Percentiles rank a stretch among this genome's conserved stretches.
Evolutionary conservation across 164 flowering plant species (phyloP).

Genomic region (Stephania japonica): DNA sequence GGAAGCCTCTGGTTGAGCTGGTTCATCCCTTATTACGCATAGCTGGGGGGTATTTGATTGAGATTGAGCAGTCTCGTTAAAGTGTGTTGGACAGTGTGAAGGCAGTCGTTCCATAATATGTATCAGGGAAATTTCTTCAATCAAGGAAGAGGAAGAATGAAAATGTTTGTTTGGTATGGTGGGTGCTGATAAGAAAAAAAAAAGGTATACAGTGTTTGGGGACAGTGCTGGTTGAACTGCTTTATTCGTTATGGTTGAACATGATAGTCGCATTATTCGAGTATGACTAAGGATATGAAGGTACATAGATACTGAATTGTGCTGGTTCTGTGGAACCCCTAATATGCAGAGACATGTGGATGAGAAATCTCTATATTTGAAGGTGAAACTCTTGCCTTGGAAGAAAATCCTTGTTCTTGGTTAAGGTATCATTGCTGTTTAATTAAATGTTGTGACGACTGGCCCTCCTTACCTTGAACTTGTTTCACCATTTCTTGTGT

Average conservation of each 20-base stretch:
- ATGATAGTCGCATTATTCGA: neutral
- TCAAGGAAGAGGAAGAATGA: neutral
- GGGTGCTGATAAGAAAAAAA: neutral
- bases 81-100: neutral
- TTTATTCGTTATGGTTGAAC: neutral
- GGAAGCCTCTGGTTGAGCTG: constrained; percentile 22
- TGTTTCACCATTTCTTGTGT: neutral
- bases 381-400: constrained; percentile 1
- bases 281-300: neutral
- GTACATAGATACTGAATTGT: neutral
- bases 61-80: neutral
- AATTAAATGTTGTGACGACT: neutral
- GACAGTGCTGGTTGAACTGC: constrained; percentile 21
- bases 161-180: neutral
- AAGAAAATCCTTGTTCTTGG: neutral
- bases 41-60: neutral
- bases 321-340: neutral
- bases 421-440: constrained; percentile 3
- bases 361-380: neutral
- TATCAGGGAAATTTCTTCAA: neutral
- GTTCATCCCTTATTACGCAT: neutral
- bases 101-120: neutral
- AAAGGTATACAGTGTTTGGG: constrained; percentile 8
- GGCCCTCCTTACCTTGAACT: neutral
- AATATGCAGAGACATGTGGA: neutral